Percentiles rank a stretch among this genome's conserved stretches.
Evolutionary conservation across 2,329 filamentous ascomycete species (phyloP).

Genomic region (Monilinia vaccinii-corymbosi): DNA sequence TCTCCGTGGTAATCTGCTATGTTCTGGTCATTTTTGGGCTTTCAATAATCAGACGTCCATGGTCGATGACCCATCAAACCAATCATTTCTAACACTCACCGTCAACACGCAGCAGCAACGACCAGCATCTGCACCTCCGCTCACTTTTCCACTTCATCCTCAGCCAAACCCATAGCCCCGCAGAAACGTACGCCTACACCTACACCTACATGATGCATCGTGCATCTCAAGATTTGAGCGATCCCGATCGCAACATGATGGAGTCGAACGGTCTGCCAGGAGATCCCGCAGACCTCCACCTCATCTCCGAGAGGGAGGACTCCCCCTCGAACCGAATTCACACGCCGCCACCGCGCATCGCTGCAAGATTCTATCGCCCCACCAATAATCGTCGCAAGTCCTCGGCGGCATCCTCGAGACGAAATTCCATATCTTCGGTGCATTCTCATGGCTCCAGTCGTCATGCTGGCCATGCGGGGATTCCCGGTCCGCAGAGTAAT

Average conservation of each 20-base stretch:
- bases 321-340: conserved; percentile 31
- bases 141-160: background rate
- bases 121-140: conserved; percentile 4
- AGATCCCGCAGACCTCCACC: conserved; percentile 19
- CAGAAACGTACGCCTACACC: background rate
- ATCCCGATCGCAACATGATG: conserved; percentile 29
- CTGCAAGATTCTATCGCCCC: conserved; percentile 66
- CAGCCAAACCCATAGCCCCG: conserved; percentile 7
- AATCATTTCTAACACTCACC: background rate
- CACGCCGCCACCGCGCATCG: conserved; percentile 66
- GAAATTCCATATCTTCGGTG: conserved; percentile 69
- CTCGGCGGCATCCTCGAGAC: conserved; percentile 68
- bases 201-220: conserved; percentile 26
- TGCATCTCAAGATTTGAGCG: conserved; percentile 26
- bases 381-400: conserved; percentile 60
- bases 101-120: background rate
- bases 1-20: too few species aligned
- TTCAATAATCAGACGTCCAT: too few species aligned
- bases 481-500: conserved; percentile 54
- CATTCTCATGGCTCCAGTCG: conserved; percentile 40
- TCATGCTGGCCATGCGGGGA: conserved; percentile 32
- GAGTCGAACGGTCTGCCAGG: conserved; percentile 22
- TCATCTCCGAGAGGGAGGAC: conserved; percentile 25
- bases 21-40: too few species aligned
- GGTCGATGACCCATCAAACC: too few species aligned